Base-by-base conservation (phyloP, 805 yeast genomes). In the Ogataea sp. region DNA sequence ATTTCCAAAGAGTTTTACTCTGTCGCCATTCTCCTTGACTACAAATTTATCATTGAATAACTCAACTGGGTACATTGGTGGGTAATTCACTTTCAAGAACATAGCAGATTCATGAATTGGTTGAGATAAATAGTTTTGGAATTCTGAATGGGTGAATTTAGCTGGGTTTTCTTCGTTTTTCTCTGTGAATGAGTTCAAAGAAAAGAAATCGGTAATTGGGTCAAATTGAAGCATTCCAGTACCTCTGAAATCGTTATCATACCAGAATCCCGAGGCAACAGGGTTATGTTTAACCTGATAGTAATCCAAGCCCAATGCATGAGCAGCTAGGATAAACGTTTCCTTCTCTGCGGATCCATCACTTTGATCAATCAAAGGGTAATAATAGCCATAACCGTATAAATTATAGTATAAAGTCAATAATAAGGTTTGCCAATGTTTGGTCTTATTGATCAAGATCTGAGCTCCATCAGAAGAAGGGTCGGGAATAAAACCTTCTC, bases 191-290 rank as follows among this genome's bases (percentile, higher is more conserved):
- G 57, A 47, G 30, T 44, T 47, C 20, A 44, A 36, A 9, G 59
- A 43, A 32, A 46, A 50, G 26, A 37, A 61, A 47, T 73, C 78
- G 32, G 62, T 63, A 1, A 63, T 59, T 1, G 78, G 77, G 47
- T 73, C 77, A 45, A 55, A 69, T 43, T 72, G 75, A 3, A 76
- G 65, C 76, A 72, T 71, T 13, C 74, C 77, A 21, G 73, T 70
- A 6, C 75, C 78, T 13, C 60, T 53, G 45, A 65, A 73, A 24
- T 48, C 52, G 32, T 46, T 39, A 34, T 49, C 45, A 38, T 55
- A 52, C 49, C 57, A 62, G 45, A 68, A 68, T n/a, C 80, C 79
- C 50, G 69, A 61, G 6, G 76, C 73, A 41, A 64, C 65, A 39
- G 70, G 57, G 41, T 67, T 61, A 40, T 61, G 64, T 28, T 67